Base-by-base conservation (phyloP, 2,329 filamentous ascomycete species). In the Daldinia sp. region DNA sequence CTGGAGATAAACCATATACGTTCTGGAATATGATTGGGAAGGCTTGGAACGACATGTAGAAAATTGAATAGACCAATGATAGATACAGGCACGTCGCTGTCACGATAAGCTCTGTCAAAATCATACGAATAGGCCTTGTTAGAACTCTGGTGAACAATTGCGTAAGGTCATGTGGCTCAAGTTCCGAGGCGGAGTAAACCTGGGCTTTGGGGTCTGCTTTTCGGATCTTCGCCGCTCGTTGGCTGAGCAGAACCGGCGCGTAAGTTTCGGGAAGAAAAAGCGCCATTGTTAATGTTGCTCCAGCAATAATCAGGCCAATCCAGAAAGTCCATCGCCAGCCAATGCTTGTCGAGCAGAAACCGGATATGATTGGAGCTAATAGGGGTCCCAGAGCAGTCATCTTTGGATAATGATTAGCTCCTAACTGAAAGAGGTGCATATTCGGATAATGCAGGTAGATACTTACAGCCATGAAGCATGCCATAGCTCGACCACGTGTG, bases 31-130 rank as follows among this genome's bases (percentile, higher is more conserved):
- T 91, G 67, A 90, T 84, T 1, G 89, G 89, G 77, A 90, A 94
- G 2, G 91, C 90, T 77, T 93, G 89, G 73, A 95, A 93, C 75
- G 89, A 93, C 80, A 94, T 92, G 83, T 88, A 87, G 75, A 87
- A 87, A 72, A 87, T 86, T 55, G 82, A 86, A 75, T 93, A 94
- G 37, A 89, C 85, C 30, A 94, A 82, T 37, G 92, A 89, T 10
- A 94, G 83, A 78, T 93, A 94, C 75, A 88, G 76, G 77, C 90
- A 93, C 1, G 87, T 88, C 55, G 89, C 90, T 26, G 89, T 83
- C 6, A 95, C 91, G 56, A 95, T 91, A 55, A 90, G 89, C 76
- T 96, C 93, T 48, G 86, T 89, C 57, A 87, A 50, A 35, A 91
- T 82, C 92, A 95, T 95, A 28, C 90, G 85, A 5, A 94, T 78